Evolutionary conservation across 2,329 filamentous ascomycete species (phyloP).

Genomic region (Emergomyces orientalis): DNA sequence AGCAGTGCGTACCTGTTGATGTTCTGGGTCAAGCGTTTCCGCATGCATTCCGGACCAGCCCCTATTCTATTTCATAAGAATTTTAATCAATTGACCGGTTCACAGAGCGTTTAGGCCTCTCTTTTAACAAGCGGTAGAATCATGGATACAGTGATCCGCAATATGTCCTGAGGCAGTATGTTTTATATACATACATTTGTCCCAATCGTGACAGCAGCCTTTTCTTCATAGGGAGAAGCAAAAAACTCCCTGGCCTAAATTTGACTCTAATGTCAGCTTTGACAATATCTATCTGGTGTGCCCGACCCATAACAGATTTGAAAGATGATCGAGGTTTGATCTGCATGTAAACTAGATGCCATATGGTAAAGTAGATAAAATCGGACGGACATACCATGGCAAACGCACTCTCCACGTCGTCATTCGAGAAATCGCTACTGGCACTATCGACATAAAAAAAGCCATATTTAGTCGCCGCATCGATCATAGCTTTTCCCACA

Average conservation of each 20-base stretch:
- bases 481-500: slow-evolving; percentile 61
- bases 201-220: slow-evolving; percentile 63
- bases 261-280: not conserved
- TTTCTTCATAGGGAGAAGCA: slow-evolving; percentile 58
- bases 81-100: not conserved
- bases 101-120: not conserved
- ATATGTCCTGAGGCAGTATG: not conserved
- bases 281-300: not conserved
- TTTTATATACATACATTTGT: slow-evolving; percentile 40
- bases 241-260: slow-evolving; percentile 64
- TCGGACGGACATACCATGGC: slow-evolving; percentile 48
- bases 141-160: slow-evolving; percentile 4
- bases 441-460: slow-evolving; percentile 83
- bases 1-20: slow-evolving; percentile 55
- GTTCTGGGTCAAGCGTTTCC: slow-evolving; percentile 77
- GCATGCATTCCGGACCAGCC: slow-evolving; percentile 85
- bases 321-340: not conserved
- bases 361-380: not conserved
- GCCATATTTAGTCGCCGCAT: slow-evolving; percentile 71
- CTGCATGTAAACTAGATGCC: not conserved
- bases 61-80: slow-evolving; percentile 51
- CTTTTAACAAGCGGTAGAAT: not conserved
- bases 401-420: slow-evolving; percentile 63
- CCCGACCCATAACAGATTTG: not conserved
- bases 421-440: slow-evolving; percentile 56